Percentiles rank a stretch among this genome's conserved stretches.
Conservation (phyloP, 495 filamentous ascomycete genomes). For the Hyaloscypha finlandica region DNA sequence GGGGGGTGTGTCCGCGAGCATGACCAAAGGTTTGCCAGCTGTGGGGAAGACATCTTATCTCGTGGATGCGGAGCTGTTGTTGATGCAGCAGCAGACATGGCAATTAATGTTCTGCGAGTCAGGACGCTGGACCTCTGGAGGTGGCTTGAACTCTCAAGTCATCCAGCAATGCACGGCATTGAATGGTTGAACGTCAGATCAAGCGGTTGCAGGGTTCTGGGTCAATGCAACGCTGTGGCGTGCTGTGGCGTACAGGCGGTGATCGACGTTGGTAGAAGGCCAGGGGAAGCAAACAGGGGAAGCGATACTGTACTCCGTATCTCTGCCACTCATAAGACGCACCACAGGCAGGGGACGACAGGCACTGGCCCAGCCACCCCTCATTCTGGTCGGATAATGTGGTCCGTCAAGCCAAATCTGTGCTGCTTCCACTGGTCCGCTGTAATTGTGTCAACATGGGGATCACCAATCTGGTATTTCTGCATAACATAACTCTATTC, state of each 20-base stretch:
- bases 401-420: constrained; percentile 20
- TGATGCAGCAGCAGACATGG: background rate
- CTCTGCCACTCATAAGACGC: constrained; percentile 23
- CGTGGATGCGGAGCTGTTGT: background rate
- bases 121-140: background rate
- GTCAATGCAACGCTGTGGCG: constrained; percentile 20
- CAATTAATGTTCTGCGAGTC: constrained; percentile 6
- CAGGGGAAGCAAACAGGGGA: constrained; percentile 6
- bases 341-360: background rate
- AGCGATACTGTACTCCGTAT: constrained; percentile 6
- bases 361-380: constrained; percentile 11
- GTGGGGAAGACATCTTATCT: constrained; percentile 1
- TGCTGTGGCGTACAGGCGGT: constrained; percentile 11
- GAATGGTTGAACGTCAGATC: constrained; percentile 1
- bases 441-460: background rate
- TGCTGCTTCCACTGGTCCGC: background rate
- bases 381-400: constrained; percentile 25
- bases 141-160: constrained; percentile 1
- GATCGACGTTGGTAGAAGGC: constrained; percentile 7
- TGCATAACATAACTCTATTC: constrained; percentile 14
- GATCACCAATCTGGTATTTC: background rate
- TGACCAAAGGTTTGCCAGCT: background rate
- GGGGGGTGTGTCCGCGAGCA: background rate
- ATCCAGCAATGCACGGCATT: background rate
- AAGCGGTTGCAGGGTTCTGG: background rate